phyloP scores from a whole-genome alignment of 1,284 basidiomycete genomes.

The Albatrellus sp. region DNA sequence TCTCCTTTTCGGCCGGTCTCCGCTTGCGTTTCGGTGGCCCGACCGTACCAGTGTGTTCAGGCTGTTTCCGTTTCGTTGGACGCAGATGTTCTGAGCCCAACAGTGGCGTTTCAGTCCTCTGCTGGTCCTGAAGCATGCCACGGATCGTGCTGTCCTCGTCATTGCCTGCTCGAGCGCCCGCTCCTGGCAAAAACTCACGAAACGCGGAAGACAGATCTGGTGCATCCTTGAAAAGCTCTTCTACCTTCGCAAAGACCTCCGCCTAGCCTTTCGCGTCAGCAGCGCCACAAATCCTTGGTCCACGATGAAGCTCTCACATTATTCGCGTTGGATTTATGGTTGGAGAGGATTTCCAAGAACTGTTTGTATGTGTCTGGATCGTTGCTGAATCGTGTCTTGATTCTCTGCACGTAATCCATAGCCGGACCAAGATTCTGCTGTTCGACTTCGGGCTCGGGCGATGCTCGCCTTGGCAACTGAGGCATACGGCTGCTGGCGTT shows the following conservation, averaged over 20 bases:
- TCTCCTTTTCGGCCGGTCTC: slow-evolving; percentile 27
- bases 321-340: slow-evolving; percentile 34
- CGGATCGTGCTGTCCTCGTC: slow-evolving; percentile 7
- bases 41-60: slow-evolving; percentile 14
- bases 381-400: slow-evolving; percentile 79
- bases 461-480: not conserved
- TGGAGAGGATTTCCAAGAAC: slow-evolving; percentile 86
- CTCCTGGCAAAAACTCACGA: slow-evolving; percentile 76
- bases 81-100: slow-evolving; percentile 6
- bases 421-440: slow-evolving; percentile 46
- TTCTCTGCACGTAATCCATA: slow-evolving; percentile 93
- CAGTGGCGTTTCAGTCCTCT: slow-evolving; percentile 7
- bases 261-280: slow-evolving; percentile 25
- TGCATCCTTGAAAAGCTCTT: slow-evolving; percentile 75
- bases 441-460: slow-evolving; percentile 15
- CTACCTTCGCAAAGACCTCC: slow-evolving; percentile 79
- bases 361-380: slow-evolving; percentile 89
- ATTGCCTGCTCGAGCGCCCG: slow-evolving; percentile 8
- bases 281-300: slow-evolving; percentile 23
- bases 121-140: slow-evolving; percentile 5
- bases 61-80: slow-evolving; percentile 15
- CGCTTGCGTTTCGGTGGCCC: slow-evolving; percentile 55
- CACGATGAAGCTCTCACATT: slow-evolving; percentile 62
- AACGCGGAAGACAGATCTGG: slow-evolving; percentile 89
- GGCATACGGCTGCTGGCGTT: no score